Percentiles rank a stretch among this genome's conserved stretches.
phyloP scores from a whole-genome alignment of 495 filamentous ascomycete species.

The Xylaria venustula region DNA sequence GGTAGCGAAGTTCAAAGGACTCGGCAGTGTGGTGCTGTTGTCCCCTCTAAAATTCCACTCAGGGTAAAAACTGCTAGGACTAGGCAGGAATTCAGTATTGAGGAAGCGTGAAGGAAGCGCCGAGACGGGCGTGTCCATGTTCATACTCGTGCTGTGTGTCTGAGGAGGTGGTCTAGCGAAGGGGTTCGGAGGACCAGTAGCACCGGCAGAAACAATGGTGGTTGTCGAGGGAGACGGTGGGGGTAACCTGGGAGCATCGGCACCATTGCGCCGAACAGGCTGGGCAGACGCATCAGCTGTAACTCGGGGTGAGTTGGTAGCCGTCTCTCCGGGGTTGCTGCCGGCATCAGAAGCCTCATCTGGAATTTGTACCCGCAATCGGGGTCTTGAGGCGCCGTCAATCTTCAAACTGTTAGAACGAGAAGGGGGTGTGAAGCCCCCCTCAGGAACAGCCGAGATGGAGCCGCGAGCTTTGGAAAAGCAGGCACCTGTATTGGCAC shows the following conservation, averaged over 20 bases:
- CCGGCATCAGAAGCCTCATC: slow-evolving; percentile 83
- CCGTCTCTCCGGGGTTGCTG: slow-evolving; percentile 69
- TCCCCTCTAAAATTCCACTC: slow-evolving; percentile 75
- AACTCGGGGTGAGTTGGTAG: slow-evolving; percentile 64
- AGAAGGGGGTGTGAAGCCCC: slow-evolving; percentile 62
- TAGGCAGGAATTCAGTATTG: slow-evolving; percentile 77
- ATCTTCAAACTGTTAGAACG: slow-evolving; percentile 66
- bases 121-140: slow-evolving; percentile 96
- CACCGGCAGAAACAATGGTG: slow-evolving; percentile 83
- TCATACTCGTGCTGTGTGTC: slow-evolving; percentile 63
- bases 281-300: slow-evolving; percentile 52
- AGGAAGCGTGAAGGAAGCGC: slow-evolving; percentile 90
- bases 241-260: slow-evolving; percentile 69
- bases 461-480: slow-evolving; percentile 49
- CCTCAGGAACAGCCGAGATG: slow-evolving; percentile 55
- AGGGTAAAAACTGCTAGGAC: slow-evolving; percentile 85
- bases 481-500: slow-evolving; percentile 39
- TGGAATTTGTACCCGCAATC: slow-evolving; percentile 91
- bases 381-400: slow-evolving; percentile 66
- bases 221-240: slow-evolving; percentile 87
- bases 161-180: slow-evolving; percentile 72
- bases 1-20: slow-evolving; percentile 87
- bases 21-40: slow-evolving; percentile 81
- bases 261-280: slow-evolving; percentile 35
- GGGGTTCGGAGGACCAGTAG: slow-evolving; percentile 89